Evolutionary conservation across 352 stramenopile species (phyloP).

Genomic region (Pythium coloratum): DNA sequence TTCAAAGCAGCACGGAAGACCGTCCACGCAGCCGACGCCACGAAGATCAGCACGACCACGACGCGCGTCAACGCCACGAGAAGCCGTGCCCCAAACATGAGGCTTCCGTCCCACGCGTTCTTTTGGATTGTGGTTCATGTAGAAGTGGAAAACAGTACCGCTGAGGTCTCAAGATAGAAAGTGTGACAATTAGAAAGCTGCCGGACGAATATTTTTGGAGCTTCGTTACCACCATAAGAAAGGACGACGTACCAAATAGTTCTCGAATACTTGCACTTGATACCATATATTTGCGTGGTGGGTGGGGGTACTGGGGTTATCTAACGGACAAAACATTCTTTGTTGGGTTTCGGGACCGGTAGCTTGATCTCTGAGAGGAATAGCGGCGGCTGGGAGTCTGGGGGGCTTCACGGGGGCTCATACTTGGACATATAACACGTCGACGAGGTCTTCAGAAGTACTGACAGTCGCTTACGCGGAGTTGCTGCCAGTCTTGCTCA

Average conservation of each 20-base stretch:
- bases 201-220: too few relatives aligned
- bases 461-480: not conserved
- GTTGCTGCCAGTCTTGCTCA: not conserved
- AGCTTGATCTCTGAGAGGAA: not conserved
- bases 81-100: not conserved
- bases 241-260: too few relatives aligned
- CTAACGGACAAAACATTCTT: not conserved
- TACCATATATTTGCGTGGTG: not conserved
- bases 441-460: not conserved
- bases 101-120: not conserved
- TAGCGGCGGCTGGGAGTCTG: too few relatives aligned
- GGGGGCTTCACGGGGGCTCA: not conserved
- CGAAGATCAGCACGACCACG: not conserved
- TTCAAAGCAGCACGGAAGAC: constrained; percentile 43
- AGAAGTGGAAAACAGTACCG: too few relatives aligned
- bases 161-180: not conserved
- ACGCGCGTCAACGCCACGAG: not conserved
- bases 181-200: too few relatives aligned
- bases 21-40: constrained; percentile 35
- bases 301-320: not conserved
- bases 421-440: not conserved
- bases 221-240: too few relatives aligned
- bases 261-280: not conserved
- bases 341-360: not conserved
- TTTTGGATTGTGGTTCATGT: not conserved